Base-by-base conservation (phyloP, 495 filamentous ascomycete genomes). In the Diplogelasinospora grovesii region DNA sequence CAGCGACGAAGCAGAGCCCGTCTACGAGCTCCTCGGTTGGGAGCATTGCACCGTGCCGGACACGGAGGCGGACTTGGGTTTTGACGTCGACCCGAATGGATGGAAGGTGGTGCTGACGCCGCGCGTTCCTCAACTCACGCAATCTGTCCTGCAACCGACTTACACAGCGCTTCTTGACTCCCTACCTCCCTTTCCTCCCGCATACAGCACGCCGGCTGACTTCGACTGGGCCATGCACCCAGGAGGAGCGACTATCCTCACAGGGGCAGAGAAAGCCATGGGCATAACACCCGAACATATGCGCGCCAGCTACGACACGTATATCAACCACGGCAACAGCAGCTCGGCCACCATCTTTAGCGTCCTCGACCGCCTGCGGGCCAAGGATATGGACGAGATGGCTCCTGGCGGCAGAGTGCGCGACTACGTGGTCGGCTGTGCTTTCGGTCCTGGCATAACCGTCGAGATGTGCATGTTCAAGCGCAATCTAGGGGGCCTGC, bases 211-310 rank as follows among this genome's bases (percentile, higher is more conserved):
- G 1, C 62, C 76, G 1, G 32, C 52, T 0, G 75, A 79, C 37
- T 80, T 82, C 39, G 79, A 84, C 56, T 84, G 80, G 80, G 80
- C 78, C 1, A 66, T 83, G 45, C 80, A 84, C 50, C 80, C 80
- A 0, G 80, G 80, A 4, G 80, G 80, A 22, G 56, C 72, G 11
- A 77, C 78, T 7, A 82, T 84, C 38, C 66, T 83, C 9, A 71
- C 77, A 5, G 75, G 76, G 5, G 74, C 78, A 1, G 71, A 82
- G 53, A 56, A 59, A 25, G 66, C 61, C 8, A 66, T 79, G 63
- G 47, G 56, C 13, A 67, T 84, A 15, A 67, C 70, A 0, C 56
- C 73, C 1, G 69, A 78, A 48, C 73, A 80, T 42, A 68, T 83
- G 63, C 68, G 73, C 39, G 76, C 77, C 4, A 74, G 67, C 43